Conservation (phyloP, 1,284 basidiomycete genomes). For the Moesziomyces sp. region DNA sequence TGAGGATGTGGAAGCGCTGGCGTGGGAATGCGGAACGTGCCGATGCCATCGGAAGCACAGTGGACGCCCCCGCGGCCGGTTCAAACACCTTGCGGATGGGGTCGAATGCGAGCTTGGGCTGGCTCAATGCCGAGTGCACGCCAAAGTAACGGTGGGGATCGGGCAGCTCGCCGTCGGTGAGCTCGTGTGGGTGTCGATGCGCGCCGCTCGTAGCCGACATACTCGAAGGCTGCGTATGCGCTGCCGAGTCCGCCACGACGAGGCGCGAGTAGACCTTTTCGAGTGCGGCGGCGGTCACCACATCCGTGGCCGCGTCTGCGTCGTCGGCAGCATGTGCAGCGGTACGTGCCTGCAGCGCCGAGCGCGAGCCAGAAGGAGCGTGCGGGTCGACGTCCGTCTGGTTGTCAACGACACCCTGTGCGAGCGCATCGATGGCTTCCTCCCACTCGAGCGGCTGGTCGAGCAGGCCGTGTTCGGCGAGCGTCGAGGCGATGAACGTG, state of each 20-base stretch:
- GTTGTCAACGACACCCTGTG: conserved; percentile 57
- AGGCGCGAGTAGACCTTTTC: conserved; percentile 61
- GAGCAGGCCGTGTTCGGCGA: conserved; percentile 59
- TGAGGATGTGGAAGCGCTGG: conserved; percentile 59
- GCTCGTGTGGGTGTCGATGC: conserved; percentile 34
- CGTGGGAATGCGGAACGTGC: conserved; percentile 46
- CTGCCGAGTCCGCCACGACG: conserved; percentile 58
- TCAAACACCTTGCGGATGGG: conserved; percentile 84
- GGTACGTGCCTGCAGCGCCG: background rate
- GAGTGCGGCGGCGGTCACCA: conserved; percentile 59
- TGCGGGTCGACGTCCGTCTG: conserved; percentile 26
- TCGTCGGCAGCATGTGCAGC: background rate
- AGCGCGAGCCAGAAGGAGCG: conserved; percentile 1
- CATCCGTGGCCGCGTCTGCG: conserved; percentile 14
- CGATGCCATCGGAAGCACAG: conserved; percentile 49
- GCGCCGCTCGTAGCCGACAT: conserved; percentile 4
- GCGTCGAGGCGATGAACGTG: conserved; percentile 58
- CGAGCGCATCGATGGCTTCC: conserved; percentile 66
- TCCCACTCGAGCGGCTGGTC: conserved; percentile 50
- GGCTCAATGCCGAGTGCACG: conserved; percentile 89
- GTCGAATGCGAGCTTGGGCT: conserved; percentile 92
- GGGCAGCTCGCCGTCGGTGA: conserved; percentile 72
- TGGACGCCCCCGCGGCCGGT: conserved; percentile 19
- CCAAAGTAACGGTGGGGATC: conserved; percentile 87
- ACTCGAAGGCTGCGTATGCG: conserved; percentile 6